These are phyloP conservation scores for Dryadomyces quercivorus DNA, from an alignment of 2,329 filamentous ascomycete species.

Conservation along the genomic window DNA sequence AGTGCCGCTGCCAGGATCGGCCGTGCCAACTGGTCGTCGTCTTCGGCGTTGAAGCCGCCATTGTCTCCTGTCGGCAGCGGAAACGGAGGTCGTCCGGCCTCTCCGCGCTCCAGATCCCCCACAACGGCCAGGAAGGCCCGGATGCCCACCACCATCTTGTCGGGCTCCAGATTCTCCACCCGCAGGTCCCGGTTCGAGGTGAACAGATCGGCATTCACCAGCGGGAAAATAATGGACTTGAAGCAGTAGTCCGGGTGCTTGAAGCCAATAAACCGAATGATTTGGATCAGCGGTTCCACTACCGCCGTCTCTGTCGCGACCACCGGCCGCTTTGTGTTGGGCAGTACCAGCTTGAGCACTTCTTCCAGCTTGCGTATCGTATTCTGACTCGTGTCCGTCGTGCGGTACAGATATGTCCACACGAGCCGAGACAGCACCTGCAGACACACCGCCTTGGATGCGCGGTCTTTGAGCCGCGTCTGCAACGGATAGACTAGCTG, in stretches of 20 bases:
- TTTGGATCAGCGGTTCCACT: conserved; percentile 80
- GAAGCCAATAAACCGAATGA: conserved; percentile 89
- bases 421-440: conserved; percentile 82
- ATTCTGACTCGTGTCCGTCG: conserved; percentile 55
- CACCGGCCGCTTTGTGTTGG: conserved; percentile 66
- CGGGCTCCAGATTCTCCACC: conserved; percentile 88
- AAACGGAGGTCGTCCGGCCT: conserved; percentile 68
- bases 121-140: conserved; percentile 88
- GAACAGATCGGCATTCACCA: conserved; percentile 90
- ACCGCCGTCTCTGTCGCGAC: conserved; percentile 74
- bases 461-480: conserved; percentile 72
- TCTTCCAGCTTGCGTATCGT: conserved; percentile 78
- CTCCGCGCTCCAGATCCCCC: conserved; percentile 78
- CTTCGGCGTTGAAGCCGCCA: not conserved
- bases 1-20: conserved; percentile 52
- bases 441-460: conserved; percentile 64
- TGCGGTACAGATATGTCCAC: conserved; percentile 90
- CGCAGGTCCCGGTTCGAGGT: conserved; percentile 61
- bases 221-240: conserved; percentile 79
- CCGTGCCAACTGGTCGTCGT: conserved; percentile 41
- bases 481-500: conserved; percentile 68
- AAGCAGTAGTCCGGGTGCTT: conserved; percentile 93
- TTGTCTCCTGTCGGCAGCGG: conserved; percentile 35
- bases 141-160: conserved; percentile 95
- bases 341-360: conserved; percentile 72